Percentiles rank a stretch among this genome's conserved stretches.
phyloP scores from a whole-genome alignment of 2,329 filamentous ascomycete genomes.

The Cladosporium sp. region DNA sequence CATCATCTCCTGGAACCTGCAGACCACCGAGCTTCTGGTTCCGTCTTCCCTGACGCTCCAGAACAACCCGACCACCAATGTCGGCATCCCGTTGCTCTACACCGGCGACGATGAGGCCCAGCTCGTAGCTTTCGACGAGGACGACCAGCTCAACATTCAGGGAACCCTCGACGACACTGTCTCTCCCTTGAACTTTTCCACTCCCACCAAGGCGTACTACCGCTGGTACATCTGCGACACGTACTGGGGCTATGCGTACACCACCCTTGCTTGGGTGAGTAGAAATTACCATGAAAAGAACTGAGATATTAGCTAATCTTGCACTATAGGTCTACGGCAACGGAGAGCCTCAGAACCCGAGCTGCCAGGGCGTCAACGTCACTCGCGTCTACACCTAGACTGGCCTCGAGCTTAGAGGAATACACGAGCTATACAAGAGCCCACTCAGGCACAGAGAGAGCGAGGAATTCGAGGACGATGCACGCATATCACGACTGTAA shows the following conservation, averaged over 20 bases:
- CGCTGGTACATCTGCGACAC: conserved; percentile 44
- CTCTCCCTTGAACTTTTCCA: conserved; percentile 25
- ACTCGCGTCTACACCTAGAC: neutral
- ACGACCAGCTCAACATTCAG: conserved; percentile 35
- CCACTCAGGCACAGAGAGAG: no score
- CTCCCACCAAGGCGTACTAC: conserved; percentile 26
- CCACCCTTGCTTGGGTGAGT: conserved; percentile 36
- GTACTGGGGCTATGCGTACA: conserved; percentile 36
- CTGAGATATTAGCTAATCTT: neutral
- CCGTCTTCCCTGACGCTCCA: conserved; percentile 12
- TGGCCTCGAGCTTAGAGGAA: no score
- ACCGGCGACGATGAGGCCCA: conserved; percentile 23
- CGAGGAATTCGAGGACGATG: no score
- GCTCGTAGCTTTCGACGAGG: conserved; percentile 36
- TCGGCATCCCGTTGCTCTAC: conserved; percentile 37
- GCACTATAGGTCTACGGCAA: conserved; percentile 27
- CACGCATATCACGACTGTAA: no score
- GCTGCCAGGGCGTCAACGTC: conserved; percentile 39
- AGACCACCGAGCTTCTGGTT: conserved; percentile 26
- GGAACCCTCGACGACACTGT: conserved; percentile 36
- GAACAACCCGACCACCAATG: conserved; percentile 33
- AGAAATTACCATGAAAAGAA: neutral
- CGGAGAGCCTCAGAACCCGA: conserved; percentile 39
- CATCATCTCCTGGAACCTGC: conserved; percentile 22
- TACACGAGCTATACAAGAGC: no score